Base-by-base conservation (phyloP, 345 rosid species). In the Moricandia moricandioides region DNA sequence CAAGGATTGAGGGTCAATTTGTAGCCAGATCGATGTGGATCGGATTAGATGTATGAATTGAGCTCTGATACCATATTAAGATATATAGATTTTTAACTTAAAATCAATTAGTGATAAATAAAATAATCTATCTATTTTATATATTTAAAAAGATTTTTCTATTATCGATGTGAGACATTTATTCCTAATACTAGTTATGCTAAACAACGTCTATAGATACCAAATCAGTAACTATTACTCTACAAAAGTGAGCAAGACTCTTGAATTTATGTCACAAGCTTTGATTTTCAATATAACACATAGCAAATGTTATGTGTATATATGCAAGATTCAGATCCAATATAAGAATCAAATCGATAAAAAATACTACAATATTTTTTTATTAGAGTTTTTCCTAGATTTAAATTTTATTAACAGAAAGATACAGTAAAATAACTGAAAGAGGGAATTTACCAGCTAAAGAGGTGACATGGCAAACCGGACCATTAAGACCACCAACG, bases 401-500 rank as follows among this genome's bases (percentile, higher is more conserved):
- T 2, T 11, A 54, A 67, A 34, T 21, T 37, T 21, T 5, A 30
- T 3, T 14, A 59, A 31, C 3, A n/a, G 17, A 59, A 1, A 59
- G 35, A 29, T 24, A 26, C 4, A 64, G 8, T 12, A 43, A 24
- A 8, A 6, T 30, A 45, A 39, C 8, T 13, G 10, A 17, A 33
- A 18, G 14, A 31, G 51, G 60, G 33, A 57, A 24, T 34, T 40
- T 72, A 92, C 98, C 99, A 12, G 85, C 83, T 73, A 95, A 74
- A 69, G 88, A 82, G 77, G 85, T 86, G 84, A 95, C 97, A 56
- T 21, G 82, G 68, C 84, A 88, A 61, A 92, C 72, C 12, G 85
- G 82, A 14, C 97, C 96, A 47, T 78, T 84, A 51, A 92, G 88
- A 43, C 99, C 99, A 39, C 99, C 99, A 35, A 86, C 76, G 71